Conservation (phyloP, 108 stramenopile species). For the Skeletonema tropicum region DNA sequence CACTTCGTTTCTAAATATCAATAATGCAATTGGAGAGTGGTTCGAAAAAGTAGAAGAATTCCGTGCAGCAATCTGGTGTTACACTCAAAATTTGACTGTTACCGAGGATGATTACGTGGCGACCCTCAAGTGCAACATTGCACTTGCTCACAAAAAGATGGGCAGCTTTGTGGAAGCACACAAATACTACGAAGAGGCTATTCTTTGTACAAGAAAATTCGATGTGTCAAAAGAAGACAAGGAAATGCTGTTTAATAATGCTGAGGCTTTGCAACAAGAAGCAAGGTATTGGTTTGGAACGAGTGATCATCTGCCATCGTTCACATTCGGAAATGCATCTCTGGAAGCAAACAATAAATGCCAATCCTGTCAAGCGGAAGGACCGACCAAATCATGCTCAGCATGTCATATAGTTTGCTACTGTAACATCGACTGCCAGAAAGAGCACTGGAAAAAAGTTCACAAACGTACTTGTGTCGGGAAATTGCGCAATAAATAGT, state of each 20-base stretch:
- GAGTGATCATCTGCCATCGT: not conserved
- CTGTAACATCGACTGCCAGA: constrained; percentile 2
- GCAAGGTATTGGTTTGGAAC: not conserved
- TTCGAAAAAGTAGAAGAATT: not conserved
- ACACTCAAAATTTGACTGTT: not conserved
- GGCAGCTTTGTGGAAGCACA: not conserved
- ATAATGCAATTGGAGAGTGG: not conserved
- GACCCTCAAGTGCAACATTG: not conserved
- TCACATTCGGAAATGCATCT: not conserved
- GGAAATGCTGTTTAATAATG: not conserved
- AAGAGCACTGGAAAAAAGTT: not conserved
- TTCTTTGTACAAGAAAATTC: not conserved
- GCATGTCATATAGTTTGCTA: not conserved
- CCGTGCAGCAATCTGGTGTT: not conserved
- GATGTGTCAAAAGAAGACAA: not conserved
- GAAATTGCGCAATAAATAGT: not conserved
- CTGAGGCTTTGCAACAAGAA: not conserved
- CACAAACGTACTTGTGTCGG: constrained; percentile 2
- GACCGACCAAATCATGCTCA: constrained; percentile 2
- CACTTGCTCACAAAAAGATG: not conserved
- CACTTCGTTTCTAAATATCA: not conserved
- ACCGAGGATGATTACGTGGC: not conserved
- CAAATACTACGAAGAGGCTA: constrained; percentile 2
- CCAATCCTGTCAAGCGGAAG: not conserved
- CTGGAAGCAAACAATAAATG: constrained; percentile 2